Evolutionary conservation across 177 flowering plant species (phyloP), one percentile per base, ranked within the genome.

Genomic region (Telopea speciosissima): DNA sequence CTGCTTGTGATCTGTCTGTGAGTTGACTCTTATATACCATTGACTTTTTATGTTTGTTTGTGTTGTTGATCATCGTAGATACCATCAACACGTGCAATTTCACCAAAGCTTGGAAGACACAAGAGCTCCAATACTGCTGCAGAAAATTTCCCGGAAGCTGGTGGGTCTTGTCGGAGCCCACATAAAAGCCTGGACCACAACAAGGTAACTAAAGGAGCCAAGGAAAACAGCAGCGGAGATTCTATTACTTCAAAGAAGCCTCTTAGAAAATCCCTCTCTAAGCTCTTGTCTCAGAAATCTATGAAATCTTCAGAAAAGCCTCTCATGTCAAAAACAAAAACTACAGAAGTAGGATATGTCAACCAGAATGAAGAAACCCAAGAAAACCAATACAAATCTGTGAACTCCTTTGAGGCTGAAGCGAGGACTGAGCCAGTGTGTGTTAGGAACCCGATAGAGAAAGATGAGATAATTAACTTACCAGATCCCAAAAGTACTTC

Each of bases 91-190:
- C 85, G 93, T 13, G 67, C 93, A 28, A 73, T 23, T 74, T 89
- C 93, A 62, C 93, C 93, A 5, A 89, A 89, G 85, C 85, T 89
- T 56, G 91, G 93, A 68, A 84, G 93, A 79, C 67, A 77, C 67
- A 86, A 89, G 73, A 77, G 49, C 74, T 65, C 73, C 17, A 45
- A 22, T 45, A 59, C 74, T 71, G 67, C 78, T 40, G 59, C n/a
- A 17, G 76, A 69, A 68, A 81, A 54, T 67, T 63, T 75, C 70
- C 56, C 64, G 11, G 83, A 79, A 69, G 75, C 68, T 42, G 76
- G 63, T 62, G 79, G 21, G 11, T 68, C 84, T 28, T 54, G 69
- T 77, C 60, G 23, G 45, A 81, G 82, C 70, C 85, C 86, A 58
- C 76, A 45, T 49, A 70, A 70, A 44, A 75, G 26, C 67, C 67